Base-by-base conservation (phyloP, 108 stramenopile species). In the Asterionellopsis glacialis region DNA sequence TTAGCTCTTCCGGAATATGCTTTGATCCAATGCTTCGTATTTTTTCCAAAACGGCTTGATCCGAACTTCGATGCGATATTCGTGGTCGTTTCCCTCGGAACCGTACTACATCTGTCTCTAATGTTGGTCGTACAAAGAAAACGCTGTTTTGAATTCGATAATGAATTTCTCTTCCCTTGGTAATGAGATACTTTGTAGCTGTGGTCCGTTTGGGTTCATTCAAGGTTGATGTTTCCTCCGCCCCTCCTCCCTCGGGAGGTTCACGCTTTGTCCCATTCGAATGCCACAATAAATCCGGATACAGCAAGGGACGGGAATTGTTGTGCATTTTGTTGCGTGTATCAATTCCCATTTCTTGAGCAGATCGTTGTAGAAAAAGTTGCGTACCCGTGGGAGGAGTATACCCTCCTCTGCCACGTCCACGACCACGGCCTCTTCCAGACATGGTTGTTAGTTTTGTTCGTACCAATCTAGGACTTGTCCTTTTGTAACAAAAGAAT, bases 271-370 rank as follows among this genome's bases (percentile, higher is more conserved):
- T 48, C 10, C 81, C 84, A 45, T 52, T 70, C 0, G 83, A 84
- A 69, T 88, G 79, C 74, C 77, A 81, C 23, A 69, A 43, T 23
- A 76, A 72, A 55, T 82, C 79, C 4, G 83, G 76, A 59, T 77
- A 88, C 15, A 84, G 72, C 26, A 0, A 4, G 1, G 76, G 75
- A 16, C 73, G 67, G 21, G 69, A 63, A 41, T 78, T 67, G 24
- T 79, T 73, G 40, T 64, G 59, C 12, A 80, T 55, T 14, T 45
- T 53, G 64, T 82, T 82, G 26, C 72, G 73, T 1, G 70, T 70
- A 64, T 82, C 87, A 41, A 88, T 51, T 12, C 87, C 87, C 44
- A 76, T 73, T 72, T 88, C 87, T 67, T 82, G 65, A 0, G 87
- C 87, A 0, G 87, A 88, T 55, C 81, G 58, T 47, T 81, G 65